Base-by-base conservation (phyloP, 345 rosid species). In the Arabis alpina region DNA sequence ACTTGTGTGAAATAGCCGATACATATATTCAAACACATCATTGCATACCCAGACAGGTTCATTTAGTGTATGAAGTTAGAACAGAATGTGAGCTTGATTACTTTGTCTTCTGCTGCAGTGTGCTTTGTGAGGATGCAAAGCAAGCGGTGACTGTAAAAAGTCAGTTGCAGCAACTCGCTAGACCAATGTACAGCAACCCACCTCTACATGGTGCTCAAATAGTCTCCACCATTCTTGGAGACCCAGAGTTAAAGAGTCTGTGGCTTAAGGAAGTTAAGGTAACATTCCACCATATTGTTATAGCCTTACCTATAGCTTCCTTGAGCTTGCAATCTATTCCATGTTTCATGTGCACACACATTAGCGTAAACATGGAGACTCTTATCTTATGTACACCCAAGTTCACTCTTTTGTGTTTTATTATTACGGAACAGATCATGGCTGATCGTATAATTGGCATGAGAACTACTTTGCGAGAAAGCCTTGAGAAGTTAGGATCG, bases 101-200 rank as follows among this genome's bases (percentile, higher is more conserved):
- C 8, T 30, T 19, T 48, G 2, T 66, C 15, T 67, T 54, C 60
- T 62, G 13, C 42, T 81, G 73, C 87, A 93, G 97, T 66, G 84
- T 93, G 77, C 82, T 93, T 14, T 93, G 98, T 63, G 92, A 87
- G 68, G 84, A 89, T 84, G 85, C 83, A 69, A 85, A 87, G 64
- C 90, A 93, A 82, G 94, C 97, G 0, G 86, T 85, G 71, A 75
- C 92, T 13, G 96, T 88, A 42, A 91, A 91, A 78, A 91, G 97
- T 73, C 98, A 93, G 81, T 73, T 93, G 88, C 98, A 93, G 86
- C 97, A 83, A 79, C 91, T 93, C 37, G 98, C 94, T 40, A 86
- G 98, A 74, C 97, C 97, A 63, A 89, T 91, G 98, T 93, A 93
- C 85, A 93, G 98, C 75, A 93, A 93, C 75, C 98, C 97, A 36